phyloP scores from a whole-genome alignment of 352 stramenopile species.

The Pythium dissotocum region DNA sequence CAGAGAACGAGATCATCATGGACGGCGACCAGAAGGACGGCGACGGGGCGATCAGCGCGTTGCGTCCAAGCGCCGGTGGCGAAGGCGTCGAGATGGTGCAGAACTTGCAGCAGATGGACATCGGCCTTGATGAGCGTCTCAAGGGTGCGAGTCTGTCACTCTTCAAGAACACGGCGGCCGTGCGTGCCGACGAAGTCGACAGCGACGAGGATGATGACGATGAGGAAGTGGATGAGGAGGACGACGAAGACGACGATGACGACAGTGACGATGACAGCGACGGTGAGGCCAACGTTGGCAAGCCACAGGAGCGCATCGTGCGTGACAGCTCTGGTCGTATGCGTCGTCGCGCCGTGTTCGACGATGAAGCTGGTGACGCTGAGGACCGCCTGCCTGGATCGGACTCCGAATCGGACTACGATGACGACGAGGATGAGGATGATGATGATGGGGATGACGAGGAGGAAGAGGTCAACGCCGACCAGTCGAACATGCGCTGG shows the following conservation, averaged over 20 bases:
- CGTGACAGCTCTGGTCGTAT: slow-evolving; percentile 69
- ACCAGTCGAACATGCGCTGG: slow-evolving; percentile 78
- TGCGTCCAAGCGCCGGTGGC: slow-evolving; percentile 37
- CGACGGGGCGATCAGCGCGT: slow-evolving; percentile 40
- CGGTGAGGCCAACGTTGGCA: slow-evolving; percentile 43
- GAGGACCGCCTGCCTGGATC: slow-evolving; percentile 32
- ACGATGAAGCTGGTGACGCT: slow-evolving; percentile 43
- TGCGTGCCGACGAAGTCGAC: slow-evolving; percentile 78
- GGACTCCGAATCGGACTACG: slow-evolving; percentile 46
- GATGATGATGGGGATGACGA: slow-evolving; percentile 44
- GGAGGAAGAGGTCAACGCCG: slow-evolving; percentile 35
- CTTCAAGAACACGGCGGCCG: slow-evolving; percentile 93
- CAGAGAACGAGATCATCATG: slow-evolving; percentile 72
- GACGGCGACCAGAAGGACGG: slow-evolving; percentile 55
- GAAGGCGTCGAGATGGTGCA: slow-evolving; percentile 95
- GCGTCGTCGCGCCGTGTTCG: slow-evolving; percentile 79
- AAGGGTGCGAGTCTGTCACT: slow-evolving; percentile 92
- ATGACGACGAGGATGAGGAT: slow-evolving; percentile 52
- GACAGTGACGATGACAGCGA: slow-evolving; percentile 54
- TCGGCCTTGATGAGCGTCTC: slow-evolving; percentile 95
- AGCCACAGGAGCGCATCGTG: slow-evolving; percentile 68
- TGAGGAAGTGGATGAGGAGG: slow-evolving; percentile 48
- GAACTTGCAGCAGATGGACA: slow-evolving; percentile 90
- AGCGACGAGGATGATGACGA: slow-evolving; percentile 58
- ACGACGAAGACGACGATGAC: slow-evolving; percentile 48